These are phyloP conservation scores for Thraustotheca clavata DNA, from an alignment of 352 stramenopile genomes.

Conservation along the genomic window DNA sequence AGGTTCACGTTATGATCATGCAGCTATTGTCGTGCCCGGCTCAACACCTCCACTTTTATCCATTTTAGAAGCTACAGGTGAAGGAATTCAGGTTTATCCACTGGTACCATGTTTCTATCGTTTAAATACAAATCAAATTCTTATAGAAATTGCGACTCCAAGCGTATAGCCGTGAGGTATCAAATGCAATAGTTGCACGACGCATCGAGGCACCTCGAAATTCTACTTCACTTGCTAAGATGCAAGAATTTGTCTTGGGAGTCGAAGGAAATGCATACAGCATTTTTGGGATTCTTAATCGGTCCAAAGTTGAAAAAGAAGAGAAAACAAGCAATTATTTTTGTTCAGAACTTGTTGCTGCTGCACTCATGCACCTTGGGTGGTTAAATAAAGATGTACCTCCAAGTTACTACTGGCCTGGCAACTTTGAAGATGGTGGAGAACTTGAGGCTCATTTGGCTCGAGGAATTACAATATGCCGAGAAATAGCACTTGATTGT, in stretches of 20 bases:
- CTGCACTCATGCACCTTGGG: slow-evolving; percentile 65
- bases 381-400: slow-evolving; percentile 64
- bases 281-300: slow-evolving; percentile 58
- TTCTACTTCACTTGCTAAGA: slow-evolving; percentile 30
- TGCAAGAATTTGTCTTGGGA: slow-evolving; percentile 48
- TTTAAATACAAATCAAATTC: neutral
- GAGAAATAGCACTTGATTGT: slow-evolving; percentile 68
- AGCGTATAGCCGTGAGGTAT: slow-evolving; percentile 71
- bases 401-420: slow-evolving; percentile 73
- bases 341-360: slow-evolving; percentile 71
- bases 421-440: slow-evolving; percentile 71
- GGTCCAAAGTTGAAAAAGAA: slow-evolving; percentile 23
- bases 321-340: slow-evolving; percentile 70
- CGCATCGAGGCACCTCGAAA: slow-evolving; percentile 40
- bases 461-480: slow-evolving; percentile 33
- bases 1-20: slow-evolving; percentile 68
- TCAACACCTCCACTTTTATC: slow-evolving; percentile 46
- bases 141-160: slow-evolving; percentile 52
- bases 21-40: slow-evolving; percentile 67
- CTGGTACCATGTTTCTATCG: slow-evolving; percentile 23
- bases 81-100: slow-evolving; percentile 72
- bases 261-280: slow-evolving; percentile 80
- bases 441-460: slow-evolving; percentile 58
- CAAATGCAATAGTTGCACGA: slow-evolving; percentile 68
- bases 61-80: slow-evolving; percentile 70